Percentiles rank a stretch among this genome's conserved stretches.
These are phyloP conservation scores for Staphylotrichum longicolle DNA, from an alignment of 495 filamentous ascomycete genomes.

Conservation along the genomic window DNA sequence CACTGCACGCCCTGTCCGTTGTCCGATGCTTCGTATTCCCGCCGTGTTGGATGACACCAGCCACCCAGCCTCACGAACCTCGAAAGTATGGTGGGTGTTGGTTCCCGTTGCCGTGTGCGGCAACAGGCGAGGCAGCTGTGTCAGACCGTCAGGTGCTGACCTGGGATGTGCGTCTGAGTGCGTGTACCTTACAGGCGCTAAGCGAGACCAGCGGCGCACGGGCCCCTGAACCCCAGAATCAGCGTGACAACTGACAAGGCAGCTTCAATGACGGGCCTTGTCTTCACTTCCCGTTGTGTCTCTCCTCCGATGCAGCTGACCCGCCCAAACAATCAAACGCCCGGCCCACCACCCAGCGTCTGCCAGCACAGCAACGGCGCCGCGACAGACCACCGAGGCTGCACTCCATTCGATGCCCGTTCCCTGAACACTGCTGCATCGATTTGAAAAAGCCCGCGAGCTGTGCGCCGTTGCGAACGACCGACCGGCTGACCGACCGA, in stretches of 20 bases:
- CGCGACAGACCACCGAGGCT: slow-evolving; percentile 17
- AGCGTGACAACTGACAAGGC: slow-evolving; percentile 11
- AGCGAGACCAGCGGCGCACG: neutral
- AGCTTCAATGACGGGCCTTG: slow-evolving; percentile 1
- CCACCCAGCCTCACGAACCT: too few species aligned
- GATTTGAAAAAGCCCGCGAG: slow-evolving; percentile 4
- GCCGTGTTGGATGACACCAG: too few species aligned
- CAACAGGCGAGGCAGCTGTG: too few species aligned
- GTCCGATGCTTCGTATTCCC: too few species aligned
- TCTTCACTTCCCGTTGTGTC: neutral
- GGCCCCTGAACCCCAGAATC: slow-evolving; percentile 4
- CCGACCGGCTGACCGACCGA: slow-evolving; percentile 1
- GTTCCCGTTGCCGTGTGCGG: too few species aligned
- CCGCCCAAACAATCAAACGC: slow-evolving; percentile 29
- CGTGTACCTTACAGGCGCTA: neutral
- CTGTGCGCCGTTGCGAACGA: slow-evolving; percentile 17
- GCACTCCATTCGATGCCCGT: neutral
- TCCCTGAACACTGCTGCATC: slow-evolving; percentile 18
- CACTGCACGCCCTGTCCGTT: too few species aligned
- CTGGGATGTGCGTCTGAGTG: neutral
- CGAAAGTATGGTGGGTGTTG: too few species aligned
- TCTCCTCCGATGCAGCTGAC: slow-evolving; percentile 17
- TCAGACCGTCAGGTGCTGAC: too few species aligned
- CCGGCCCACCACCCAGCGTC: slow-evolving; percentile 11
- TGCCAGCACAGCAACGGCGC: slow-evolving; percentile 14